A percentile compares a stretch with the other conserved stretches of the same genome.
Evolutionary conservation across 1,284 basidiomycete species (phyloP).

Genomic region (Tilletia setariae): DNA sequence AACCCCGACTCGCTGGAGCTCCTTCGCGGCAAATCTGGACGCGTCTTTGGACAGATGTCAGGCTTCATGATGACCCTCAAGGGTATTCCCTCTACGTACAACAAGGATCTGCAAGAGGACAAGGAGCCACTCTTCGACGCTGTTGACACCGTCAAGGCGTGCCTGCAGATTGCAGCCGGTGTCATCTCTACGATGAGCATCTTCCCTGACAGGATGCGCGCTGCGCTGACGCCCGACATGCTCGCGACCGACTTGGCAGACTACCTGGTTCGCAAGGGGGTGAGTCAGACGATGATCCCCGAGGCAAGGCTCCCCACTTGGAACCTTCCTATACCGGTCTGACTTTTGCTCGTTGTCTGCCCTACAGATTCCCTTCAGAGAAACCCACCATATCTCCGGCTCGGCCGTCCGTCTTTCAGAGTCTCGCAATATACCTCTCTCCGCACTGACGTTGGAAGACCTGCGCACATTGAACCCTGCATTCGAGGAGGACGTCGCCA

Average conservation of each 20-base stretch:
- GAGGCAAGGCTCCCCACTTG: too few species aligned
- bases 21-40: conserved; percentile 88
- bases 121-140: conserved; percentile 96
- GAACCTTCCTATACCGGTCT: too few species aligned
- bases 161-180: conserved; percentile 86
- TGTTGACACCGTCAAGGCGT: conserved; percentile 84
- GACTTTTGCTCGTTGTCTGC: background rate
- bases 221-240: conserved; percentile 90
- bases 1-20: conserved; percentile 96
- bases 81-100: conserved; percentile 95
- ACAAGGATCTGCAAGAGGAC: conserved; percentile 98
- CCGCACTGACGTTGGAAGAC: conserved; percentile 75
- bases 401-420: conserved; percentile 92
- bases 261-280: conserved; percentile 95
- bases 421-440: conserved; percentile 69
- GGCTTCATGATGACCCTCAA: conserved; percentile 98
- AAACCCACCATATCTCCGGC: conserved; percentile 97
- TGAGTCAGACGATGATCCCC: conserved; percentile 58
- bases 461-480: conserved; percentile 71
- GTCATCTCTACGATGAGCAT: conserved; percentile 87
- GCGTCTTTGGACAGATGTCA: conserved; percentile 94
- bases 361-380: conserved; percentile 74
- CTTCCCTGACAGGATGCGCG: conserved; percentile 81
- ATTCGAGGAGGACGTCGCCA: conserved; percentile 74
- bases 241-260: conserved; percentile 96